These are phyloP conservation scores for Epithemia pelagica DNA, from an alignment of 108 stramenopile species.

Conservation along the genomic window DNA sequence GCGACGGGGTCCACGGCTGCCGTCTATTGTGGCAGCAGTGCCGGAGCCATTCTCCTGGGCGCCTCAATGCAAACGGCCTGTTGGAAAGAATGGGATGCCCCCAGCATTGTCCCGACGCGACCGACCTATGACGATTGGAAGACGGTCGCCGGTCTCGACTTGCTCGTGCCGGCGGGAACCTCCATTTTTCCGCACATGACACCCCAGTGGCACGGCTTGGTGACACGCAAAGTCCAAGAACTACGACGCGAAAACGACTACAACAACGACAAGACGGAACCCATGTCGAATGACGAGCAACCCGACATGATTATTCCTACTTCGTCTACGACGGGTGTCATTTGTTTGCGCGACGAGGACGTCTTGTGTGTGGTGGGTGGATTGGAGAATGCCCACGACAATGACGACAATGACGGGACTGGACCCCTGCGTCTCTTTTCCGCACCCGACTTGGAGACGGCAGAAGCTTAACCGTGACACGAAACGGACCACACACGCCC, in stretches of 20 bases:
- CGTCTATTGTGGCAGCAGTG: slow-evolving; percentile 77
- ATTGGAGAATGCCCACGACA: no score
- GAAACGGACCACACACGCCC: no score
- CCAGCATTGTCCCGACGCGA: slow-evolving; percentile 60
- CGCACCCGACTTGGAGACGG: no score
- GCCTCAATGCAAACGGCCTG: slow-evolving; percentile 60
- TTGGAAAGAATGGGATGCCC: slow-evolving; percentile 88
- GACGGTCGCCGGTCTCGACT: slow-evolving; percentile 35
- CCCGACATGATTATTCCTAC: no score
- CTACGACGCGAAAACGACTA: no score
- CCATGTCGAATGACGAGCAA: neutral
- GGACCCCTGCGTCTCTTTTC: no score
- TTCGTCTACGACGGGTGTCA: no score
- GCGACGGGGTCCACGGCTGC: slow-evolving; percentile 6
- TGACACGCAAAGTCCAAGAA: no score
- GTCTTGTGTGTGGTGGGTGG: neutral
- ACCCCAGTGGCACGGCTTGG: slow-evolving; percentile 52
- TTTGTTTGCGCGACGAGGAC: slow-evolving; percentile 4
- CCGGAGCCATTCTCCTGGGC: slow-evolving; percentile 79
- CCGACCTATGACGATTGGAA: slow-evolving; percentile 64
- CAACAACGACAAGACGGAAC: no score
- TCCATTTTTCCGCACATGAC: slow-evolving; percentile 82
- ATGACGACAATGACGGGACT: no score
- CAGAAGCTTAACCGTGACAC: no score
- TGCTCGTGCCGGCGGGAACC: slow-evolving; percentile 24